phyloP scores from a whole-genome alignment of 495 filamentous ascomycete species.

The Aspergillus nidulans region DNA sequence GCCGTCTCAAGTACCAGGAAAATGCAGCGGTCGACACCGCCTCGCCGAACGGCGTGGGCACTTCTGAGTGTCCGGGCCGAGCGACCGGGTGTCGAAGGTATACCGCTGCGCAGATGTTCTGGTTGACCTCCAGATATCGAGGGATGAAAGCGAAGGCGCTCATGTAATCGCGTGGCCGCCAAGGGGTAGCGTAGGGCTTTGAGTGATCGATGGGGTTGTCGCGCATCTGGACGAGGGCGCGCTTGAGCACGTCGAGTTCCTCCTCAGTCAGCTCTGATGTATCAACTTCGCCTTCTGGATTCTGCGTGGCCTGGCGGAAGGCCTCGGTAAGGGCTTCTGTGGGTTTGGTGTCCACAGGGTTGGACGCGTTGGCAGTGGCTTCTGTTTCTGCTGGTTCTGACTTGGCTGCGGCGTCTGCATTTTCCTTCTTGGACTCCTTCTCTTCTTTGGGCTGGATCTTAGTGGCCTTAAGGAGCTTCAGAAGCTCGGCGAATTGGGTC shows the following conservation, averaged over 20 bases:
- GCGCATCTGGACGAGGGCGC: slow-evolving; percentile 50
- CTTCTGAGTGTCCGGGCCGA: slow-evolving; percentile 79
- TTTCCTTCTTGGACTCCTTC: slow-evolving; percentile 17
- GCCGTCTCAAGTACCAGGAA: slow-evolving; percentile 91
- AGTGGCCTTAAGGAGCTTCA: slow-evolving; percentile 39
- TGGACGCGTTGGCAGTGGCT: slow-evolving; percentile 4
- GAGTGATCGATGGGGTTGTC: slow-evolving; percentile 70
- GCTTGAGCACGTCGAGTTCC: slow-evolving; percentile 40
- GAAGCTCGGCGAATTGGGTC: slow-evolving; percentile 46
- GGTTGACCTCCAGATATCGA: slow-evolving; percentile 93
- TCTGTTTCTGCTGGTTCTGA: slow-evolving; percentile 9
- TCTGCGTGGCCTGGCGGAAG: slow-evolving; percentile 37
- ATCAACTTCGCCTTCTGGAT: slow-evolving; percentile 35
- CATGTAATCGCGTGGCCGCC: slow-evolving; percentile 86
- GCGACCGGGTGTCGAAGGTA: slow-evolving; percentile 95
- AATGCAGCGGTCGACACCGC: slow-evolving; percentile 70
- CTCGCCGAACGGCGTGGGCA: slow-evolving; percentile 75
- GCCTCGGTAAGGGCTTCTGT: slow-evolving; percentile 38
- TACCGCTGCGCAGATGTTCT: slow-evolving; percentile 89
- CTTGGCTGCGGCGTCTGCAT: not conserved
- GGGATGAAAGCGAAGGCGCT: slow-evolving; percentile 90
- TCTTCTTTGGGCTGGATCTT: slow-evolving; percentile 26
- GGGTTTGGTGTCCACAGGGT: slow-evolving; percentile 17
- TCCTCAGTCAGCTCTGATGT: slow-evolving; percentile 35
- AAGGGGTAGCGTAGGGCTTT: slow-evolving; percentile 89